Evolutionary conservation across 805 yeast species (phyloP).

Genomic region (Candida fluviatilis): DNA sequence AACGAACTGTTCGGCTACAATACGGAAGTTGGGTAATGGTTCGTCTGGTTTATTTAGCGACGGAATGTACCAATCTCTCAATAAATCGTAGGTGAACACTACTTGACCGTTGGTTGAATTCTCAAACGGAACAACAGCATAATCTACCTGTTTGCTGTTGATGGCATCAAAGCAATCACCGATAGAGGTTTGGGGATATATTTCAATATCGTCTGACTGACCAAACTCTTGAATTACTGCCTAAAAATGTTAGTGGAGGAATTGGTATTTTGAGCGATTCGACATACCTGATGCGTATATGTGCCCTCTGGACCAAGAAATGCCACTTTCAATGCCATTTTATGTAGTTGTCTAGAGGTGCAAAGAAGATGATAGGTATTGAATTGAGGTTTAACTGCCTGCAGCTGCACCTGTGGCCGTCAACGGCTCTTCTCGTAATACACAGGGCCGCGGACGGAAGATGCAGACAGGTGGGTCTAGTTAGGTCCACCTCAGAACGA

Average conservation of each 20-base stretch:
- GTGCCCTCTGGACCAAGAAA: conserved; percentile 91
- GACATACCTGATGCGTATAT: conserved; percentile 77
- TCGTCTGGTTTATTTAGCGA: conserved; percentile 4
- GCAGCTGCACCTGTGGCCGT: too few relatives aligned
- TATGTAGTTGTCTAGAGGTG: background rate
- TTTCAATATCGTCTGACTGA: conserved; percentile 23
- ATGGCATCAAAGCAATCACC: conserved; percentile 61
- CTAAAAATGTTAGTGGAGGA: conserved; percentile 14
- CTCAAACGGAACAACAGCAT: conserved; percentile 83
- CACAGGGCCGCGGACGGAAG: too few relatives aligned
- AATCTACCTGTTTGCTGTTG: conserved; percentile 45
- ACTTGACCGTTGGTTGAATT: conserved; percentile 96
- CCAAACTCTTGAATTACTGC: conserved; percentile 52
- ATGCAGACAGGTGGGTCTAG: too few relatives aligned
- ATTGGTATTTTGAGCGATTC: background rate
- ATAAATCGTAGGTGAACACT: conserved; percentile 74
- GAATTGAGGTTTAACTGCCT: too few relatives aligned
- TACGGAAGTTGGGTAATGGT: conserved; percentile 32
- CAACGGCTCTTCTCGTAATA: too few relatives aligned
- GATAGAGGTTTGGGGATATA: conserved; percentile 39
- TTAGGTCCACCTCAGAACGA: too few relatives aligned
- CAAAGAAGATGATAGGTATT: too few relatives aligned
- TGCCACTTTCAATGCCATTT: conserved; percentile 45
- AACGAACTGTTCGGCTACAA: conserved; percentile 79
- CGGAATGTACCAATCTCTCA: conserved; percentile 60